phyloP scores from a whole-genome alignment of 2,329 filamentous ascomycete species.

The Cercospora sp. region DNA sequence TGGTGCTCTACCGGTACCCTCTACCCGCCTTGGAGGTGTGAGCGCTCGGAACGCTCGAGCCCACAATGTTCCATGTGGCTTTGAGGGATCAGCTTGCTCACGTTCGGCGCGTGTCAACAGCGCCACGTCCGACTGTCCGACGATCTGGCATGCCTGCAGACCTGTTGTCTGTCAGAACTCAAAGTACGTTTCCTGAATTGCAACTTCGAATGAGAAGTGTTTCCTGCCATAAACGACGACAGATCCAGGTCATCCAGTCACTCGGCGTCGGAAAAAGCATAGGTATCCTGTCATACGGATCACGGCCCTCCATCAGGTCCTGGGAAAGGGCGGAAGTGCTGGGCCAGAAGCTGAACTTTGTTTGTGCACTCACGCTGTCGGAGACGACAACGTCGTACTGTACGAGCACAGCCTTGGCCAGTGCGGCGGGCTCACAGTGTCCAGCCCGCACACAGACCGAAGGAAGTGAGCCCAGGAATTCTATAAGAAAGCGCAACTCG shows the following conservation, averaged over 20 bases:
- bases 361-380: background rate
- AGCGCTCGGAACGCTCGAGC: background rate
- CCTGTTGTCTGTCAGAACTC: background rate
- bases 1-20: background rate
- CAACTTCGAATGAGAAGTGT: background rate
- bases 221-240: background rate
- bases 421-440: background rate
- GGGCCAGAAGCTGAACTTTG: background rate
- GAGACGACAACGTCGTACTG: background rate
- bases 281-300: background rate
- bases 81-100: background rate
- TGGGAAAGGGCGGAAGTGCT: background rate
- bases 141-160: background rate
- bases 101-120: background rate
- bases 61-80: background rate
- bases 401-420: background rate
- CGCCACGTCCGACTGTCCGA: background rate
- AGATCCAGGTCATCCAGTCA: background rate
- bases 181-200: background rate
- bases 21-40: background rate
- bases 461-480: too few relatives aligned
- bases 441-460: too few relatives aligned
- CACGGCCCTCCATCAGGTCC: background rate
- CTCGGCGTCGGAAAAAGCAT: background rate
- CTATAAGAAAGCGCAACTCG: background rate